phyloP scores from a whole-genome alignment of 176 grass and related monocot genomes.

The Melocanna baccifera region DNA sequence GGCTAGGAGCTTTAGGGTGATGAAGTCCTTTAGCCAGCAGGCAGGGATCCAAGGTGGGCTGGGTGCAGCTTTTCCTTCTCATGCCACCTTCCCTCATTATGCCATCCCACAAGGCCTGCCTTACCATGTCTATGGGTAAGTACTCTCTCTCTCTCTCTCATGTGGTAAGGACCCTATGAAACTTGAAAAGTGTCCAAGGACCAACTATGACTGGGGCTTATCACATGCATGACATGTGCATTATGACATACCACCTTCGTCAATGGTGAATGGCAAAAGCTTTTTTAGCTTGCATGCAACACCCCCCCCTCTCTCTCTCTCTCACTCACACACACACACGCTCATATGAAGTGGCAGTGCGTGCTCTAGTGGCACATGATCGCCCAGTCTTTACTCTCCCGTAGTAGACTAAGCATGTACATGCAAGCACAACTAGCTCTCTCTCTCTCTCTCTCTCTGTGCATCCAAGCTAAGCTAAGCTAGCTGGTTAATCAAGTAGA shows the following conservation, averaged over 20 bases:
- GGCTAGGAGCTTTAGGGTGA: slow-evolving; percentile 69
- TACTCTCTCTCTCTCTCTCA: not conserved
- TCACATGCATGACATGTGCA: slow-evolving; percentile 82
- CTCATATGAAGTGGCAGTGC: slow-evolving; percentile 33
- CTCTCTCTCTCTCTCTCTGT: not conserved
- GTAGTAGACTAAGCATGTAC: not conserved
- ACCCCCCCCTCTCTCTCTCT: slow-evolving; percentile 11
- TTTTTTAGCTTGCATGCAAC: slow-evolving; percentile 45
- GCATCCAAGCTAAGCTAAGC: not conserved
- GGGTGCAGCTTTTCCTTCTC: slow-evolving; percentile 70
- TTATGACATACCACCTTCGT: slow-evolving; percentile 60
- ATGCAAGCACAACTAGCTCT: not conserved
- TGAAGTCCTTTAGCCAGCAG: slow-evolving; percentile 86
- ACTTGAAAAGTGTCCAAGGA: slow-evolving; percentile 23
- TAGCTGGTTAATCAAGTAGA: not conserved
- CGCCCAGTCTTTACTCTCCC: not conserved
- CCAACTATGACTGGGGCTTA: slow-evolving; percentile 19
- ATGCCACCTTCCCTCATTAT: slow-evolving; percentile 95
- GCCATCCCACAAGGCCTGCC: slow-evolving; percentile 86
- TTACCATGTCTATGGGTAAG: slow-evolving; percentile 88
- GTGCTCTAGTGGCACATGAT: slow-evolving; percentile 40
- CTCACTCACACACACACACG: not conserved
- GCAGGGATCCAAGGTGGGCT: slow-evolving; percentile 69
- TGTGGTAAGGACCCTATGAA: not conserved
- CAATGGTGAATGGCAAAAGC: slow-evolving; percentile 46